These are phyloP conservation scores for Cordyceps pruinosa DNA, from an alignment of 2,329 filamentous ascomycete genomes.

Conservation along the genomic window DNA sequence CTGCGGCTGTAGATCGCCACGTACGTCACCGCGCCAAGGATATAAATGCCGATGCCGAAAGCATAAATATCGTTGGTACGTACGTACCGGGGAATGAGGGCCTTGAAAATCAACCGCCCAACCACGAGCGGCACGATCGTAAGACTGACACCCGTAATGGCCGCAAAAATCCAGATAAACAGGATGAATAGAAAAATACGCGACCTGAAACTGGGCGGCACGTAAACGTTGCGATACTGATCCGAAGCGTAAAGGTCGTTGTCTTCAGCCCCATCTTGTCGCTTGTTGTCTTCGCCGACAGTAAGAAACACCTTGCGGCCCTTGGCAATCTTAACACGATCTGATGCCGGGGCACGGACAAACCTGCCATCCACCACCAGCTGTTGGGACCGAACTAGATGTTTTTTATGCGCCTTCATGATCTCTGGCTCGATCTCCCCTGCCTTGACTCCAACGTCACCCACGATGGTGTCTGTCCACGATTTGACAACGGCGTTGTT, in stretches of 20 bases:
- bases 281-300: constrained; percentile 58
- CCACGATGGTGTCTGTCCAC: constrained; percentile 51
- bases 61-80: constrained; percentile 93
- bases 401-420: constrained; percentile 34
- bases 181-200: constrained; percentile 82
- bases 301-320: constrained; percentile 73
- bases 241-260: constrained; percentile 47
- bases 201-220: constrained; percentile 76
- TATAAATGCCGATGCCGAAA: constrained; percentile 83
- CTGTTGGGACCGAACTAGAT: constrained; percentile 42
- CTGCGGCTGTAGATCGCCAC: constrained; percentile 44
- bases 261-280: constrained; percentile 48
- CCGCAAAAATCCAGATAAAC: constrained; percentile 89
- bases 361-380: constrained; percentile 69
- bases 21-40: constrained; percentile 64
- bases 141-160: constrained; percentile 73
- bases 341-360: constrained; percentile 87
- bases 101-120: constrained; percentile 70
- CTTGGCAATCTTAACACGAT: constrained; percentile 90
- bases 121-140: constrained; percentile 83
- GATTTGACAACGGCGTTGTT: constrained; percentile 44
- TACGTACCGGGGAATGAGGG: constrained; percentile 62
- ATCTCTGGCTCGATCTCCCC: constrained; percentile 29
- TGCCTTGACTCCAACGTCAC: constrained; percentile 38
- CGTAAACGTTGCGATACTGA: constrained; percentile 65